phyloP scores from a whole-genome alignment of 495 filamentous ascomycete species.

The Aspergillus ostianus region DNA sequence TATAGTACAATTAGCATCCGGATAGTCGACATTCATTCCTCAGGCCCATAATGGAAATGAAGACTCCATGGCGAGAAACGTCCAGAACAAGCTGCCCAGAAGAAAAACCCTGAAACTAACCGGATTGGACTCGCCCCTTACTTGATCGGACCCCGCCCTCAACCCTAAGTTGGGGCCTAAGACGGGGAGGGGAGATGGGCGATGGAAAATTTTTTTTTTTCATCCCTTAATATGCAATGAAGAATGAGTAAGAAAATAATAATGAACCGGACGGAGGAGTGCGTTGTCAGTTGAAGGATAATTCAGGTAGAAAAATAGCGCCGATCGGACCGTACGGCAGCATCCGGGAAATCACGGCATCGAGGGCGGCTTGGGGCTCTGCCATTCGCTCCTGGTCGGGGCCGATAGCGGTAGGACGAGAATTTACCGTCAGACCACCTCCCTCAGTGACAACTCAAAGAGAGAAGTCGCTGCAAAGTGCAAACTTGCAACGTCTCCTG shows the following conservation, averaged over 20 bases:
- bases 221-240: background rate
- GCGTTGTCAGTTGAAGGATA: too few species aligned
- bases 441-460: too few species aligned
- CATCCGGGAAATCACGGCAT: background rate
- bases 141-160: background rate
- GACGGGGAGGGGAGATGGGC: too few species aligned
- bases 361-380: too few species aligned
- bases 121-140: background rate
- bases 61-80: background rate
- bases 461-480: too few species aligned
- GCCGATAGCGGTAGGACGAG: background rate
- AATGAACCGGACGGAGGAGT: too few species aligned
- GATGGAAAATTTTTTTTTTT: background rate
- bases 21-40: background rate
- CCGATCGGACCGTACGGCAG: background rate
- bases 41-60: background rate
- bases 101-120: too few species aligned
- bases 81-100: background rate
- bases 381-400: background rate
- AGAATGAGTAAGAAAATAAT: too few species aligned
- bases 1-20: too few species aligned
- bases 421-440: background rate
- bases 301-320: background rate
- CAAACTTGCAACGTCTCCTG: slow-evolving; percentile 4
- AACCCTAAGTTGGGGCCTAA: background rate